phyloP scores from a whole-genome alignment of 805 yeast genomes.

The Wickerhamiella musiphila region DNA sequence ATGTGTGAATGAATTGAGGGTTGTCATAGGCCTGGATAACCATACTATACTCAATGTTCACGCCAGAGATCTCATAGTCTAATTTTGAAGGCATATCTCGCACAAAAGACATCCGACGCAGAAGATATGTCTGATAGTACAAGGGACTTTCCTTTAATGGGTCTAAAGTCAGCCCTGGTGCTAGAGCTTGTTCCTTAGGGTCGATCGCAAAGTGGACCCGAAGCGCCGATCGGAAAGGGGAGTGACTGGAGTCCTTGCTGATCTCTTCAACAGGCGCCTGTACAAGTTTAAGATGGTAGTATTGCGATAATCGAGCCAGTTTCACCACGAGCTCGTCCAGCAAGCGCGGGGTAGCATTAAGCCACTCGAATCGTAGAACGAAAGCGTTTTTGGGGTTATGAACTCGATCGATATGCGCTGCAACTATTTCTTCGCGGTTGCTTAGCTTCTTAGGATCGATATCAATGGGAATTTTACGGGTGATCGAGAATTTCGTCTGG shows the following conservation, averaged over 20 bases:
- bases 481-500: background rate
- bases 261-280: conserved; percentile 88
- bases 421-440: conserved; percentile 56
- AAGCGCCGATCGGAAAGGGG: conserved; percentile 80
- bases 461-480: conserved; percentile 43
- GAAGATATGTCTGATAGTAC: conserved; percentile 60
- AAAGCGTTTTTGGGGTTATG: conserved; percentile 92
- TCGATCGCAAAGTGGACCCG: conserved; percentile 46
- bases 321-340: conserved; percentile 61
- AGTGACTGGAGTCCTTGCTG: conserved; percentile 52
- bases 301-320: conserved; percentile 70
- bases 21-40: conserved; percentile 29
- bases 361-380: conserved; percentile 85
- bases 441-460: conserved; percentile 61
- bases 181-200: conserved; percentile 21
- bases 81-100: conserved; percentile 38
- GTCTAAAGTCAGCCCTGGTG: conserved; percentile 12
- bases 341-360: conserved; percentile 70
- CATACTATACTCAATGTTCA: conserved; percentile 77
- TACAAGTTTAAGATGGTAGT: conserved; percentile 64
- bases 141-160: conserved; percentile 16
- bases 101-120: conserved; percentile 55
- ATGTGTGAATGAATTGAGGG: conserved; percentile 79
- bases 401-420: conserved; percentile 77
- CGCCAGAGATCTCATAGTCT: conserved; percentile 38